Evolutionary conservation across 1,284 basidiomycete genomes (phyloP).

Genomic region (Austroboletus rostrupii): DNA sequence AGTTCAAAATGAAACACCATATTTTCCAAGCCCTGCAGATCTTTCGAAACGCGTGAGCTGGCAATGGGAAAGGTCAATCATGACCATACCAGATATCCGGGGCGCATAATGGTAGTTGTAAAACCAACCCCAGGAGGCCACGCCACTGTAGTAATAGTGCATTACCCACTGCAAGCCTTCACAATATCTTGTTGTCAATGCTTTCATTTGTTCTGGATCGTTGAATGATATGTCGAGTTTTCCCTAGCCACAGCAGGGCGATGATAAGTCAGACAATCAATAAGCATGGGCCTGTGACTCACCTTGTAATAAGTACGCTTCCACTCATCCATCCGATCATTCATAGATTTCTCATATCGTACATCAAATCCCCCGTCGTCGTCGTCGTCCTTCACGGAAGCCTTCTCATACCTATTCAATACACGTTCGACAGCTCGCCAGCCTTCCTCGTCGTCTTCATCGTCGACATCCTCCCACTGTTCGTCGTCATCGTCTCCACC

Average conservation of each 20-base stretch:
- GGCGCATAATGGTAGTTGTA: conserved; percentile 98
- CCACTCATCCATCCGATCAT: conserved; percentile 89
- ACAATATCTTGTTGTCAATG: conserved; percentile 77
- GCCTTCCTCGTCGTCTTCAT: conserved; percentile 59
- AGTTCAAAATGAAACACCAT: conserved; percentile 86
- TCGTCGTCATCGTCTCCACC: conserved; percentile 31
- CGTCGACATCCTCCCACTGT: conserved; percentile 45
- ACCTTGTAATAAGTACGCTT: conserved; percentile 90
- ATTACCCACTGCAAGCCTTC: conserved; percentile 99
- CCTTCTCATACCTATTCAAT: conserved; percentile 83
- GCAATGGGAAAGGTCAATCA: neutral
- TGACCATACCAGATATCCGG: conserved; percentile 75
- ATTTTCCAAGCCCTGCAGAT: conserved; percentile 72
- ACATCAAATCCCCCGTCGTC: conserved; percentile 74
- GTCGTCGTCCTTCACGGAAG: conserved; percentile 66
- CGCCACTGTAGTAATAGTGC: conserved; percentile 97
- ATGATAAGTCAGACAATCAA: neutral
- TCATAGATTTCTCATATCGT: conserved; percentile 67
- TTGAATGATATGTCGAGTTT: conserved; percentile 82
- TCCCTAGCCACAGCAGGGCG: conserved; percentile 42
- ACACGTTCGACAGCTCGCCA: conserved; percentile 77
- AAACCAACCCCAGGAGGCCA: conserved; percentile 98
- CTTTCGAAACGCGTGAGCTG: conserved; percentile 37
- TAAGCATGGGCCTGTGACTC: conserved; percentile 18
- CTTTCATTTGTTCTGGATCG: conserved; percentile 61